Evolutionary conservation across 2,329 filamentous ascomycete species (phyloP).

Genomic region (Colletotrichum liaoningense): DNA sequence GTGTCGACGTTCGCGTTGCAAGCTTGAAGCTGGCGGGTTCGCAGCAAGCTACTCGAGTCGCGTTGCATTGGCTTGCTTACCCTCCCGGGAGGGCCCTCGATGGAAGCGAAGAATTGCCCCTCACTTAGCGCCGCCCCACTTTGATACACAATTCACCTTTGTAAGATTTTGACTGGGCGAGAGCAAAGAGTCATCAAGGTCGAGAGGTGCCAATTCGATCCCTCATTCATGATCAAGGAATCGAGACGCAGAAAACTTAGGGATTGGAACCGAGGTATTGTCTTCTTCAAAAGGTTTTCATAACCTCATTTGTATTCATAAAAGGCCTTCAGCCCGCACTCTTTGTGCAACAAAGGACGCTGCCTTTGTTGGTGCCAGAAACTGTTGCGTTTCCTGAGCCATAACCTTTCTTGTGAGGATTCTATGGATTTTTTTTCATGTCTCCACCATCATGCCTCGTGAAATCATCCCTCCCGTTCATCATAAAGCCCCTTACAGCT

Average conservation of each 20-base stretch:
- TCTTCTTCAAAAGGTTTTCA: slow-evolving; percentile 32
- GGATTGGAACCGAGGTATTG: background rate
- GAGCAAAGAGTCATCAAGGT: background rate
- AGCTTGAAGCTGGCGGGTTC: background rate
- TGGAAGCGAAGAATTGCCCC: slow-evolving; percentile 24
- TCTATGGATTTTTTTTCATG: slow-evolving; percentile 37
- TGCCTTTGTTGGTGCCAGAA: slow-evolving; percentile 31
- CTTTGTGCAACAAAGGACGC: slow-evolving; percentile 8
- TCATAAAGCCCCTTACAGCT: slow-evolving; percentile 37
- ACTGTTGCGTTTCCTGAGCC: slow-evolving; percentile 19
- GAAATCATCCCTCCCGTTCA: slow-evolving; percentile 39
- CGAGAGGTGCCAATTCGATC: slow-evolving; percentile 2
- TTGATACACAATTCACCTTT: background rate
- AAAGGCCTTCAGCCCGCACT: slow-evolving; percentile 31
- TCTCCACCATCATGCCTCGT: slow-evolving; percentile 47
- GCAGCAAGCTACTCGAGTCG: background rate
- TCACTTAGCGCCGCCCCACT: slow-evolving; percentile 36
- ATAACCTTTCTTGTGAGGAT: slow-evolving; percentile 34
- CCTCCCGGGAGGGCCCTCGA: slow-evolving; percentile 4
- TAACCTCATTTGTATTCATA: slow-evolving; percentile 36
- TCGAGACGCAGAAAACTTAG: background rate
- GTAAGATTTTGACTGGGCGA: background rate
- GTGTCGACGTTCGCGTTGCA: background rate
- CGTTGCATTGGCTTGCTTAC: slow-evolving; percentile 34
- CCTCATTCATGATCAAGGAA: background rate